A percentile compares a stretch with the other conserved stretches of the same genome.
phyloP scores from a whole-genome alignment of 805 yeast species.

The Cyberlindnera subsufficiens region DNA sequence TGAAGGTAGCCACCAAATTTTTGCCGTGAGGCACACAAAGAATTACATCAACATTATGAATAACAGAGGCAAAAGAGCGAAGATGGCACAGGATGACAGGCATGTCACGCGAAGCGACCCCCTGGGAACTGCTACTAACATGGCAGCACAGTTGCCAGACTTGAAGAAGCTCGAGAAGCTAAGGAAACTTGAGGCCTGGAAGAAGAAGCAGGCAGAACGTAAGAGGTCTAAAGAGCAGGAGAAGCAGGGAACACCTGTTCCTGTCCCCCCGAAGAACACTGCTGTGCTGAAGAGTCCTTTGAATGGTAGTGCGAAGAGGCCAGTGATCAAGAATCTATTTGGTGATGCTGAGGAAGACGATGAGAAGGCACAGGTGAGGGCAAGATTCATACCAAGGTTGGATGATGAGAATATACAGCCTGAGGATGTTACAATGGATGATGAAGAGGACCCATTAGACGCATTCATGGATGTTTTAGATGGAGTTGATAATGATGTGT shows the following conservation, averaged over 20 bases:
- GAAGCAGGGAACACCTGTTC: conserved; percentile 4
- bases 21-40: no score
- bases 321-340: conserved; percentile 17
- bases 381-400: conserved; percentile 17
- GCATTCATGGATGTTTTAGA: conserved; percentile 32
- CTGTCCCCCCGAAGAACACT: not conserved
- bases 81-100: conserved; percentile 3
- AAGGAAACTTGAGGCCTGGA: conserved; percentile 47
- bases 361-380: conserved; percentile 9
- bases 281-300: not conserved
- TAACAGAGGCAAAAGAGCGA: not conserved
- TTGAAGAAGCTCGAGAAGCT: conserved; percentile 26
- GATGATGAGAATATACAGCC: not conserved
- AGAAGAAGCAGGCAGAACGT: conserved; percentile 30
- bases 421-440: not conserved
- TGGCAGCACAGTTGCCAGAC: conserved; percentile 7
- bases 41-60: no score
- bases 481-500: conserved; percentile 19
- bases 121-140: not conserved
- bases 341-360: conserved; percentile 28
- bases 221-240: conserved; percentile 20
- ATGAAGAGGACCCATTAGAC: conserved; percentile 40
- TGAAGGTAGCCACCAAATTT: no score
- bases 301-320: conserved; percentile 6
- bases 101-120: conserved; percentile 5